Evolutionary conservation across 1,284 basidiomycete species (phyloP).

Genomic region (Ganoderma sinense): DNA sequence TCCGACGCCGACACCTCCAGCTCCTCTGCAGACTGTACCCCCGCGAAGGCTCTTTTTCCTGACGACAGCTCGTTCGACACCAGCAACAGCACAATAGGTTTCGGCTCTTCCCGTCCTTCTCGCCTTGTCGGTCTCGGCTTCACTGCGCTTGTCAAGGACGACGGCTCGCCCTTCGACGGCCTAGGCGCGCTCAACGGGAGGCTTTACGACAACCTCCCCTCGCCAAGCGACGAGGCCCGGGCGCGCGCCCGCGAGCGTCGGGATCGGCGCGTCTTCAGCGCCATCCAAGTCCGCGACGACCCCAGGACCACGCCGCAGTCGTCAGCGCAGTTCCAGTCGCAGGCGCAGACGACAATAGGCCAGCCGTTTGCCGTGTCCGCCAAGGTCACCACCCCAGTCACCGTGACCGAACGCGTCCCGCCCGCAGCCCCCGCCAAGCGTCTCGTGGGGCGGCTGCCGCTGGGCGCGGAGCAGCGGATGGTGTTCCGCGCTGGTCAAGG

Average conservation of each 20-base stretch:
- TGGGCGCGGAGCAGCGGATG: background rate
- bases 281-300: background rate
- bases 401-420: conserved; percentile 3
- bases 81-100: background rate
- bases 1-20: conserved; percentile 15
- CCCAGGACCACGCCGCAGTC: background rate
- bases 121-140: conserved; percentile 35
- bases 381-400: conserved; percentile 7
- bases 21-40: background rate
- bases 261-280: conserved; percentile 6
- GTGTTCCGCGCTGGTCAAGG: background rate
- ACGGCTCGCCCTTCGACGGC: conserved; percentile 35
- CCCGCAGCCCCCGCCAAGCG: conserved; percentile 8
- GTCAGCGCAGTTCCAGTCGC: background rate
- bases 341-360: background rate
- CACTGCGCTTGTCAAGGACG: conserved; percentile 29
- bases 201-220: conserved; percentile 2
- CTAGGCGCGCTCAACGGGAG: conserved; percentile 30
- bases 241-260: conserved; percentile 8
- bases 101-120: conserved; percentile 2
- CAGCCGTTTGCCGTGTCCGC: background rate
- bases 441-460: conserved; percentile 2
- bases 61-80: background rate
- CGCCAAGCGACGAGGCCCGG: conserved; percentile 19
- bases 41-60: background rate